Percentiles rank a stretch among this genome's conserved stretches.
Evolutionary conservation across 1,284 basidiomycete species (phyloP).

Genomic region (Cryptococcus sp.): DNA sequence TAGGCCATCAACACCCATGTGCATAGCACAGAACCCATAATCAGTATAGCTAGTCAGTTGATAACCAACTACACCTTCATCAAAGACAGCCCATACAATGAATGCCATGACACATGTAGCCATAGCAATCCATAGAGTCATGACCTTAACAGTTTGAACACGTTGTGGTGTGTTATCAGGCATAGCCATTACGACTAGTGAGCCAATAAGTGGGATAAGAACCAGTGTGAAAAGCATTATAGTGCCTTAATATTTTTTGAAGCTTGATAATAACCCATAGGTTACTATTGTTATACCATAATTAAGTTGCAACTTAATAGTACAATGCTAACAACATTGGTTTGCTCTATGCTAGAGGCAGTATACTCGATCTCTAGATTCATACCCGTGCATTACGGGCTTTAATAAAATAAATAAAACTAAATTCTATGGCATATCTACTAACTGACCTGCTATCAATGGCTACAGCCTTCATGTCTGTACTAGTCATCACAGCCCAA

Average conservation of each 20-base stretch:
- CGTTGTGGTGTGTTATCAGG: neutral
- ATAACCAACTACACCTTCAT: neutral
- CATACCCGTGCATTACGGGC: too few relatives aligned
- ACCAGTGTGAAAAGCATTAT: neutral
- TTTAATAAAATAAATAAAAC: too few relatives aligned
- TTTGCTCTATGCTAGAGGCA: too few relatives aligned
- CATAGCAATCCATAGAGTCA: neutral
- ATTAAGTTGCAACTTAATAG: too few relatives aligned
- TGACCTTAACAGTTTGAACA: neutral
- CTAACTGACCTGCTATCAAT: too few relatives aligned
- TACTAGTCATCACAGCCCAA: neutral
- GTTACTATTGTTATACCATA: too few relatives aligned
- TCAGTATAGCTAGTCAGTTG: neutral
- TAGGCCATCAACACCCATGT: constrained; percentile 33
- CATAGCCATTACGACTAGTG: neutral
- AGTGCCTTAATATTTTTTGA: neutral
- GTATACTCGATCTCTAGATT: too few relatives aligned
- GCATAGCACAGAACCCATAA: neutral
- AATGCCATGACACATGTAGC: neutral
- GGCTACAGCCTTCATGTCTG: too few relatives aligned
- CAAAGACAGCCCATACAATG: neutral
- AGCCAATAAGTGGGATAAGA: neutral
- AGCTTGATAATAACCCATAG: too few relatives aligned
- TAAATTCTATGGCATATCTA: too few relatives aligned
- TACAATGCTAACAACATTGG: too few relatives aligned